These are phyloP conservation scores for Vigna trinervia DNA, from an alignment of 306 rosid species.

Conservation along the genomic window DNA sequence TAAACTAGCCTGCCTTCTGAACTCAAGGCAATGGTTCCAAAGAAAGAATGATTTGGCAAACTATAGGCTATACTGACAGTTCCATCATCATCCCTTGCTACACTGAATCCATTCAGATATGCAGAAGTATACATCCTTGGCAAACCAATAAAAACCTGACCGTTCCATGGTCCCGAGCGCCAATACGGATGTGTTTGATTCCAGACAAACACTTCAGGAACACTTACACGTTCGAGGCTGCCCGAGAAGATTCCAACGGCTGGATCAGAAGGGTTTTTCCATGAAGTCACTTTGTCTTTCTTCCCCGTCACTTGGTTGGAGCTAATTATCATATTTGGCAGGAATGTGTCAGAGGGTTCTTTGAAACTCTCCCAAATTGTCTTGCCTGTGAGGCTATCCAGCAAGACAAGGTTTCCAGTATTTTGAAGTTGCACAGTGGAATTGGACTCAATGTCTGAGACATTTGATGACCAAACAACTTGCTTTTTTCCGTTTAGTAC, in stretches of 20 bases:
- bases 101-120: not conserved
- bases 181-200: not conserved
- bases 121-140: not conserved
- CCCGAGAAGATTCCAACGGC: not conserved
- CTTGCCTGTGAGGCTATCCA: conserved; percentile 16
- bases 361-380: conserved; percentile 55
- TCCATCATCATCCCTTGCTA: not conserved
- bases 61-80: not conserved
- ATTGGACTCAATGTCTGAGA: conserved; percentile 2
- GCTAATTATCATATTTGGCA: not conserved
- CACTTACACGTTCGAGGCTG: not conserved
- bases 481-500: conserved; percentile 29
- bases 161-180: conserved; percentile 11
- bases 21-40: not conserved
- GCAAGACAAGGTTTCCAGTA: conserved; percentile 51
- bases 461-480: conserved; percentile 51
- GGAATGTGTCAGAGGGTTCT: conserved; percentile 36
- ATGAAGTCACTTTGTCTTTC: conserved; percentile 11
- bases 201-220: conserved; percentile 30
- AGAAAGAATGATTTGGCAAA: not conserved
- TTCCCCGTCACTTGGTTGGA: not conserved
- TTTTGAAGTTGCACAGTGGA: conserved; percentile 38
- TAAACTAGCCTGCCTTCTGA: too few relatives aligned
- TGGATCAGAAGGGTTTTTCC: conserved; percentile 49
- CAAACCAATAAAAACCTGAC: not conserved